phyloP scores from a whole-genome alignment of 352 stramenopile genomes.

The Globisporangium radiosum region DNA sequence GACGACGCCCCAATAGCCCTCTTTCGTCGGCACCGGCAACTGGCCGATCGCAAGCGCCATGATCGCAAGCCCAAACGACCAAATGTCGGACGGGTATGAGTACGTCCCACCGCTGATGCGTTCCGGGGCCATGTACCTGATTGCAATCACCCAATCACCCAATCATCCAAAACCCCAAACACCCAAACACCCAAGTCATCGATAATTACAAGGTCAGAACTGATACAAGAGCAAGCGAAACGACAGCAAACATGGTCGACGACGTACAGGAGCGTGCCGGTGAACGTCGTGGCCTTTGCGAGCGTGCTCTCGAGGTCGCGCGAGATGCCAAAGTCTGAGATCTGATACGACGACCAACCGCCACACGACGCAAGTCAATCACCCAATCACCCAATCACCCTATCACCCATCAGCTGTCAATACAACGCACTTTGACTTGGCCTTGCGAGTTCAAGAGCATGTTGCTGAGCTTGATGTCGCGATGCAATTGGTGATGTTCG shows the following conservation, averaged over 20 bases:
- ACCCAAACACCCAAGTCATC: background rate
- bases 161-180: background rate
- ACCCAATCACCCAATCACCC: background rate
- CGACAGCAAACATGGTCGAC: background rate
- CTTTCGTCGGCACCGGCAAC: conserved; percentile 72
- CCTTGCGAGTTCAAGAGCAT: conserved; percentile 87
- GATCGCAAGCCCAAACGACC: conserved; percentile 73
- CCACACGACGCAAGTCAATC: background rate
- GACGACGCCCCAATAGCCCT: conserved; percentile 89
- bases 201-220: no score
- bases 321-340: conserved; percentile 84
- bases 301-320: conserved; percentile 76
- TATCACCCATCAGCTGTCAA: background rate
- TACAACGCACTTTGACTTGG: conserved; percentile 50
- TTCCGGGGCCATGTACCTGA: conserved; percentile 90
- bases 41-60: conserved; percentile 87
- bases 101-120: conserved; percentile 89
- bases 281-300: conserved; percentile 87
- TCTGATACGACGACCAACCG: conserved; percentile 19
- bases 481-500: conserved; percentile 85
- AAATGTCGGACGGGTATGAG: conserved; percentile 82
- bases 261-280: conserved; percentile 83
- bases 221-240: no score
- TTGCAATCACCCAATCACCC: background rate
- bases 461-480: conserved; percentile 95